Evolutionary conservation across 768 basidiomycete species (phyloP).

Genomic region (Lentinula guzmanii): DNA sequence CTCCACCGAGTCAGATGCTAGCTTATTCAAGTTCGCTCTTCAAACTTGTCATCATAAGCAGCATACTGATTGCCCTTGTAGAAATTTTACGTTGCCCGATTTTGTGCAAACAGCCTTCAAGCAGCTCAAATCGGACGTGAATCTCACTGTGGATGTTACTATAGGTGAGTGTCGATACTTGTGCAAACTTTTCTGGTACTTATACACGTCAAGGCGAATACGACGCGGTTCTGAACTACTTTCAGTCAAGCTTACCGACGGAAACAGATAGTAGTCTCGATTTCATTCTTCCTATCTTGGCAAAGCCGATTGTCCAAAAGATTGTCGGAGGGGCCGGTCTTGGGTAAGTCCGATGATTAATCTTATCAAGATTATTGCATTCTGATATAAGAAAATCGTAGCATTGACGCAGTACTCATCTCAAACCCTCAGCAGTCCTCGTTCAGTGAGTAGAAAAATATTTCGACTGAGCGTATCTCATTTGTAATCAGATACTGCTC

Average conservation of each 20-base stretch:
- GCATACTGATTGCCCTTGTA: constrained; percentile 17
- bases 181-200: background rate
- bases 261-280: constrained; percentile 56
- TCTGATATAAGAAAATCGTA: constrained; percentile 14
- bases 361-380: background rate
- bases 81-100: constrained; percentile 55
- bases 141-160: constrained; percentile 44
- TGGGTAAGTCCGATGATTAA: constrained; percentile 29
- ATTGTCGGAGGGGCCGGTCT: constrained; percentile 54
- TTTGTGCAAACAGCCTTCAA: constrained; percentile 66
- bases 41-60: background rate
- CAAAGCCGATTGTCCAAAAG: constrained; percentile 69
- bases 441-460: constrained; percentile 38
- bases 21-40: constrained; percentile 48
- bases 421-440: constrained; percentile 47
- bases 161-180: constrained; percentile 38
- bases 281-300: constrained; percentile 62
- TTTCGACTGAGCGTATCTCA: background rate
- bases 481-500: constrained; percentile 30
- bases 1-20: constrained; percentile 30
- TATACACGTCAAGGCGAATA: constrained; percentile 45
- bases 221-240: constrained; percentile 53
- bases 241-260: constrained; percentile 49
- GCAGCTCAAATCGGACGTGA: constrained; percentile 54
- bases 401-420: constrained; percentile 59